phyloP scores from a whole-genome alignment of 129 eudicot genomes.

The Arctium lappa region DNA sequence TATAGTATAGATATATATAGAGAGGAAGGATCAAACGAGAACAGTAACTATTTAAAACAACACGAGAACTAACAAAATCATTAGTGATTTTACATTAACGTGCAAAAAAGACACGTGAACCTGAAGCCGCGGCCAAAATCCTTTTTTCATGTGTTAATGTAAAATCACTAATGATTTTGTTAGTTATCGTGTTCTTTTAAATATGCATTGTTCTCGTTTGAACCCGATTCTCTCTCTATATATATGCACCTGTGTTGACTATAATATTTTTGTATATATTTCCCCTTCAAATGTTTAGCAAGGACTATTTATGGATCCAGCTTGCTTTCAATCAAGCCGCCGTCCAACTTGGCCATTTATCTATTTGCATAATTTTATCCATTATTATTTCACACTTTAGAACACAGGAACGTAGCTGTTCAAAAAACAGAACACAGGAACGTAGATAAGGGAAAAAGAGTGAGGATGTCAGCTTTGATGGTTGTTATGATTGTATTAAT shows the following conservation, averaged over 20 bases:
- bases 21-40: too few species aligned
- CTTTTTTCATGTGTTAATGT: too few species aligned
- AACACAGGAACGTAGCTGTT: neutral
- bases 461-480: neutral
- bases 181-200: too few species aligned
- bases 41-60: too few species aligned
- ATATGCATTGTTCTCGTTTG: too few species aligned
- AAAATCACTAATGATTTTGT: too few species aligned
- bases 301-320: neutral
- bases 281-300: neutral
- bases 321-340: neutral
- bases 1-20: too few species aligned
- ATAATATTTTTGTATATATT: neutral
- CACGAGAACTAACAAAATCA: too few species aligned
- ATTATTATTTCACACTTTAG: neutral
- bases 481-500: constrained; percentile 3
- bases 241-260: neutral
- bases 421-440: neutral
- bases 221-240: too few species aligned
- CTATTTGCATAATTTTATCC: neutral
- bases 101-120: too few species aligned
- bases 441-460: neutral
- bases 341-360: neutral
- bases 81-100: too few species aligned
- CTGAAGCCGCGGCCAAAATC: too few species aligned